These are phyloP conservation scores for Tephrocybe sp. DNA, from an alignment of 768 basidiomycete species.

Conservation along the genomic window DNA sequence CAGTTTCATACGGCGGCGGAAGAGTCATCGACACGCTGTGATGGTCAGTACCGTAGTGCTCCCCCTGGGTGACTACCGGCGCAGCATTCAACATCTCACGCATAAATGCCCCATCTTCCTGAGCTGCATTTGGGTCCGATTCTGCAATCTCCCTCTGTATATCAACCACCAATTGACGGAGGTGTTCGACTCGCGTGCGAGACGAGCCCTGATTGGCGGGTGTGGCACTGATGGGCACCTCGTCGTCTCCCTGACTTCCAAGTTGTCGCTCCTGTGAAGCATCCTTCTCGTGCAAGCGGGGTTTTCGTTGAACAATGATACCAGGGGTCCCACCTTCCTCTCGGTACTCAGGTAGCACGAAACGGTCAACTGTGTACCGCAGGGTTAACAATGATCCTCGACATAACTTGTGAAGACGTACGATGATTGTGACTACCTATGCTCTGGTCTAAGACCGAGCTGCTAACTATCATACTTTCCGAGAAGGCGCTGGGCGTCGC, in stretches of 20 bases:
- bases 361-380: neutral
- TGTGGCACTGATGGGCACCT: neutral
- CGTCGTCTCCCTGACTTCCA: neutral
- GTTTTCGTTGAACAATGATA: neutral
- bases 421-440: neutral
- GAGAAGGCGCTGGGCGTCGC: neutral
- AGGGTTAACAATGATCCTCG: neutral
- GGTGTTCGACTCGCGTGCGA: neutral
- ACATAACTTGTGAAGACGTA: neutral
- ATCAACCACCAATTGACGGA: neutral
- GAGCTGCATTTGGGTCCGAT: neutral
- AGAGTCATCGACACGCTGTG: neutral
- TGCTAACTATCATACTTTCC: neutral
- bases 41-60: neutral
- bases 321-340: neutral
- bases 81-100: neutral
- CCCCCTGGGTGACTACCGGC: neutral
- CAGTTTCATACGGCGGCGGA: neutral
- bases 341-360: neutral
- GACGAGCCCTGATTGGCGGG: neutral
- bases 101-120: neutral
- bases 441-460: neutral
- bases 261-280: neutral
- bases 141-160: neutral
- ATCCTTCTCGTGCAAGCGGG: neutral